Percentiles rank a stretch among this genome's conserved stretches.
These are phyloP conservation scores for Diversispora epigaea DNA, from an alignment of 192 early-diverging fungal genomes.

Conservation along the genomic window DNA sequence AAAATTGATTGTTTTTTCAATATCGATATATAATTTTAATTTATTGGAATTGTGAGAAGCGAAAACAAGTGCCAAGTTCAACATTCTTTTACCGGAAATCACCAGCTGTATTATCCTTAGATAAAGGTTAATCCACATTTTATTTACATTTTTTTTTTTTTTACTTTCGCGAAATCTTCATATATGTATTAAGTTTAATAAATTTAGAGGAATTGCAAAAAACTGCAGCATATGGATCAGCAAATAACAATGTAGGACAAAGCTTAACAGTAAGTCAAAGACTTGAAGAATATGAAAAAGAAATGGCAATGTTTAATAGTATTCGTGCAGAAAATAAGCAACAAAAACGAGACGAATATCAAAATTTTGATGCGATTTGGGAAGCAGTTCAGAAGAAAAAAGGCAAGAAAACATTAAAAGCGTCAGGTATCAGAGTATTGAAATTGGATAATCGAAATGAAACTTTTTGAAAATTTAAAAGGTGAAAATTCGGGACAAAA, in stretches of 20 bases:
- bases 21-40: not conserved
- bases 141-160: not conserved
- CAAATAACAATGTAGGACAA: not conserved
- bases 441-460: not conserved
- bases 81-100: slow-evolving; percentile 26
- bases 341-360: slow-evolving; percentile 17
- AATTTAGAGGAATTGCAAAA: not conserved
- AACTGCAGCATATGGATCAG: not conserved
- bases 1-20: not conserved
- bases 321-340: slow-evolving; percentile 19
- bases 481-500: slow-evolving; percentile 30
- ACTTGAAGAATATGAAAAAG: slow-evolving; percentile 17
- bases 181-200: not conserved
- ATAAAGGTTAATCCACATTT: slow-evolving; percentile 20
- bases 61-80: slow-evolving; percentile 31
- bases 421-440: not conserved
- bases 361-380: slow-evolving; percentile 34
- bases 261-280: slow-evolving; percentile 28
- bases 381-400: slow-evolving; percentile 31
- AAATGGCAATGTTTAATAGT: slow-evolving; percentile 6
- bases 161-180: not conserved
- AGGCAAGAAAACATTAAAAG: slow-evolving; percentile 1
- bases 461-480: not conserved
- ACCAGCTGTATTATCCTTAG: slow-evolving; percentile 23
- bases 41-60: not conserved